Evolutionary conservation across 805 yeast species (phyloP), one percentile per base, ranked within the genome.

Genomic region (Yarrowia phangngaensis): DNA sequence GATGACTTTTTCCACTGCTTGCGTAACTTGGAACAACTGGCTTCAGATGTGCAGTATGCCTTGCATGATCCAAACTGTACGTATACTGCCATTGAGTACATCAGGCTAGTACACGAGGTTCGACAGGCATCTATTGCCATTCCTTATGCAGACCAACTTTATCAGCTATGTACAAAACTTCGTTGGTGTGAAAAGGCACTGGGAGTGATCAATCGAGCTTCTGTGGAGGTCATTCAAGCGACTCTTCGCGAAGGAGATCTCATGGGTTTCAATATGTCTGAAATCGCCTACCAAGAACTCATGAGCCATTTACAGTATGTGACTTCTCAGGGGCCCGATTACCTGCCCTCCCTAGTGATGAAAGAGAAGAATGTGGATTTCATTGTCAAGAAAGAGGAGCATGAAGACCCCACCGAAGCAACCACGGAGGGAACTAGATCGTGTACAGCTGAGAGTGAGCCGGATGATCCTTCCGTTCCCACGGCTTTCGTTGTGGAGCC

Each of bases 61-160:
- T 22, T 41, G 3, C 35, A 29, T 8, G 48, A 41, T 13, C 28
- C 34, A 4, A 3, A 8, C 11, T 41, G 48, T 15, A 30, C 26
- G 11, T 29, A 41, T 8, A 41, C 48, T 9, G 35, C 35, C 16
- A 30, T 41, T 22, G 83, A 80, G 19, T 70, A 78, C 41, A 64
- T 69, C 27, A 78, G 75, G 30, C 60, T 82, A 60, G 72, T 80
- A 17, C 73, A 70, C 33, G 61, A 77, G 27, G 90, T 89, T 1
- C 68, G 70, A 51, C 70, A 79, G 2, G 75, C 81, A 58, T 84
- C 84, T 4, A 61, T 84, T 28, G 70, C 68, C 5, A 60, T 83
- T 12, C 74, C 77, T 2, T 72, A 80, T 4, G 59, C 69, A 9
- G 70, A 69, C 17, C 50, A 66, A 14, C 61, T 75, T 38, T 70